phyloP scores from a whole-genome alignment of 768 basidiomycete genomes.

The Lentinula edodes region DNA sequence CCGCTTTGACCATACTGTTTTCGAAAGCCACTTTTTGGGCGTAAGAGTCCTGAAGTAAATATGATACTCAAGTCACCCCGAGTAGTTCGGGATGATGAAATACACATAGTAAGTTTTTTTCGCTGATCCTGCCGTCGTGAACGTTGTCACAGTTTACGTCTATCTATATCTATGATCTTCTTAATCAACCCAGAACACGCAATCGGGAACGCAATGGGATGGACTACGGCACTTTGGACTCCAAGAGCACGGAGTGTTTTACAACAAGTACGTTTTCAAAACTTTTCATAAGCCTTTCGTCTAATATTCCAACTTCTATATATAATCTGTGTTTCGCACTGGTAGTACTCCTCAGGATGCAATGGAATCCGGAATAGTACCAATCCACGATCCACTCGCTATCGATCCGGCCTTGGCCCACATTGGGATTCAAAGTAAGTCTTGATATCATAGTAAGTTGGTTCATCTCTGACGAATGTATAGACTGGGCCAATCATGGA shows the following conservation, averaged over 20 bases:
- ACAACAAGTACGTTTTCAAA: conserved; percentile 44
- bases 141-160: too few species aligned
- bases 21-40: conserved; percentile 48
- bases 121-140: not conserved
- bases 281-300: not conserved
- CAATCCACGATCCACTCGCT: conserved; percentile 41
- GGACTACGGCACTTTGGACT: conserved; percentile 57
- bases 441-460: not conserved
- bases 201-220: conserved; percentile 70
- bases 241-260: conserved; percentile 47
- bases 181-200: conserved; percentile 48
- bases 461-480: conserved; percentile 3
- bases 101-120: conserved; percentile 43
- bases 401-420: conserved; percentile 42
- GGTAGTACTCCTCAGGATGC: conserved; percentile 36
- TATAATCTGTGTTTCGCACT: not conserved
- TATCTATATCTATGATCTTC: not conserved
- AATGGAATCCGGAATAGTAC: conserved; percentile 39
- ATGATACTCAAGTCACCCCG: conserved; percentile 24
- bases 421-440: conserved; percentile 65
- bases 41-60: conserved; percentile 47
- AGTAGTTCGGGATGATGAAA: conserved; percentile 37
- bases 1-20: not conserved
- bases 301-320: not conserved
- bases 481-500: conserved; percentile 69